These are phyloP conservation scores for Cadophora luteo-olivacea DNA, from an alignment of 2,329 filamentous ascomycete species.

Conservation along the genomic window DNA sequence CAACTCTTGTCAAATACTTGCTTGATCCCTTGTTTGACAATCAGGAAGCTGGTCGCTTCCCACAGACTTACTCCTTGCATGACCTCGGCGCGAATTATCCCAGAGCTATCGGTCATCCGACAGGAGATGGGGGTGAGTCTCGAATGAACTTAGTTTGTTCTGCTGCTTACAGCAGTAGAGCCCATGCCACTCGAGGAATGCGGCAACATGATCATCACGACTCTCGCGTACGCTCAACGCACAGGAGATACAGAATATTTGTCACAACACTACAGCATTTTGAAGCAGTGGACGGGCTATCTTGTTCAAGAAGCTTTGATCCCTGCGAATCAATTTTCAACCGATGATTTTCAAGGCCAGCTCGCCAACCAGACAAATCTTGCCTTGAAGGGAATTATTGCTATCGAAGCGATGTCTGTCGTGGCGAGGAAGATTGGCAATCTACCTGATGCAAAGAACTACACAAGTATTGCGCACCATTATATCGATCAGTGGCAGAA, in stretches of 20 bases:
- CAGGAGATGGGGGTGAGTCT: conserved; percentile 62
- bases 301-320: conserved; percentile 76
- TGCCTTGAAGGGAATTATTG: conserved; percentile 83
- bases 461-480: conserved; percentile 64
- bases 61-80: conserved; percentile 74
- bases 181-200: conserved; percentile 81
- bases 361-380: conserved; percentile 82
- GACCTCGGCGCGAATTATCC: conserved; percentile 76
- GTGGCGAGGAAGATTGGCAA: conserved; percentile 69
- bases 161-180: conserved; percentile 49
- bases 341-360: conserved; percentile 84
- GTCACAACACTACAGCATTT: conserved; percentile 70
- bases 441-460: conserved; percentile 62
- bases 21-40: conserved; percentile 71
- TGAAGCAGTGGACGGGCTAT: conserved; percentile 81
- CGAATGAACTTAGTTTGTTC: background rate
- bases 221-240: conserved; percentile 70
- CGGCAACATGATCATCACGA: conserved; percentile 85
- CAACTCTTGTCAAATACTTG: conserved; percentile 61
- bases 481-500: conserved; percentile 79
- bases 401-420: conserved; percentile 80
- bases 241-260: conserved; percentile 62
- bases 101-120: conserved; percentile 71
- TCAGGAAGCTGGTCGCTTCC: conserved; percentile 70
- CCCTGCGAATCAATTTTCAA: conserved; percentile 78